Evolutionary conservation across 139 green algal species (phyloP), one percentile per base, ranked within the genome.

Genomic region (Ostreobium quekettii): DNA sequence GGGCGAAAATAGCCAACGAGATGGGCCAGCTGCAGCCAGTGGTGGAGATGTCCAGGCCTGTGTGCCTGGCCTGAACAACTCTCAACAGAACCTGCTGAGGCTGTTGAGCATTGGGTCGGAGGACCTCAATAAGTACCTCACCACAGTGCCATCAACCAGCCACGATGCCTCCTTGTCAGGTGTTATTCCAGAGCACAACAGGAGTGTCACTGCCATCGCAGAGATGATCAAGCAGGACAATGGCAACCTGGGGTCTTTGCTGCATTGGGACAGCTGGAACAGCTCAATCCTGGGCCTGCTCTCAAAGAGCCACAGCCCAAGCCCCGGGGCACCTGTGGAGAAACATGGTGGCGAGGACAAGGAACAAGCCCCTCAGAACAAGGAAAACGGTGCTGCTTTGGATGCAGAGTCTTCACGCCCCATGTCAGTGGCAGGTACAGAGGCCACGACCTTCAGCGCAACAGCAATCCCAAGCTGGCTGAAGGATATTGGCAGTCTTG

Each of bases 261-360:
- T 53, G 42, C 42, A 53, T 53, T 53, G 19, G 15, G 42, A 53
- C 42, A 53, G 42, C 19, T 53, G 42, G 42, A 53, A 19, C 42
- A 53, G 42, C 42, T 53, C 42, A 53, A 53, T 53, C 42, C 42
- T 53, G 42, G 42, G 42, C 15, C 19, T 53, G 42, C 11, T 53
- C 19, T 53, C 42, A n/a, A n/a, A n/a, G n/a, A n/a, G n/a, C n/a
- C n/a, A n/a, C n/a, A n/a, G n/a, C n/a, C n/a, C n/a, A n/a, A n/a
- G n/a, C n/a, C n/a, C n/a, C n/a, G n/a, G n/a, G n/a, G n/a, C n/a
- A n/a, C n/a, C n/a, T n/a, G n/a, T n/a, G n/a, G n/a, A n/a, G n/a
- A n/a, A n/a, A n/a, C n/a, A n/a, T n/a, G n/a, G n/a, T n/a, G n/a
- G n/a, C n/a, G n/a, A n/a, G n/a, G n/a, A n/a, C n/a, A n/a, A n/a